Conservation (phyloP, 441 rosid genomes). For the Viola pubescens region DNA sequence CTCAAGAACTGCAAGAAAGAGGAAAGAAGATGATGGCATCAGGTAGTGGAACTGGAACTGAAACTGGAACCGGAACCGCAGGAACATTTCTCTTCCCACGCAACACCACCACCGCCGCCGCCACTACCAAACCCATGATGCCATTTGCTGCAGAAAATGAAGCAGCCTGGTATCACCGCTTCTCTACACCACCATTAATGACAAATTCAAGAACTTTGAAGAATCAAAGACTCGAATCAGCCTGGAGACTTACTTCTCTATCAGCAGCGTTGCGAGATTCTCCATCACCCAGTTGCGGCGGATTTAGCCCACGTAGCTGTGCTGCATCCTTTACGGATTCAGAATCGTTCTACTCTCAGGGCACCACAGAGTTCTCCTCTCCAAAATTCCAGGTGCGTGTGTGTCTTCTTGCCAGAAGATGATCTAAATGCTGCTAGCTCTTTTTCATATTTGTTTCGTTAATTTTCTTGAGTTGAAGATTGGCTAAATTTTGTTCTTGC, state of each 20-base stretch:
- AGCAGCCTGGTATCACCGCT: background rate
- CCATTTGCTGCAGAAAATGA: background rate
- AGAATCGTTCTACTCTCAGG: background rate
- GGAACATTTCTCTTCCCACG: background rate
- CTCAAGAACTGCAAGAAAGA: background rate
- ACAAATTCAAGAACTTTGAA: no score
- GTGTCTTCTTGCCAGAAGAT: background rate
- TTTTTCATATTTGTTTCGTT: background rate
- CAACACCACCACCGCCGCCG: background rate
- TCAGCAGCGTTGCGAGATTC: conserved; percentile 3
- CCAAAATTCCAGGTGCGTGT: background rate
- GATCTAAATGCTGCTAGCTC: background rate
- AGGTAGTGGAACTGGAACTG: background rate
- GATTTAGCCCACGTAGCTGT: background rate
- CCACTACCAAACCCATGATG: background rate
- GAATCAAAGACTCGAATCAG: no score
- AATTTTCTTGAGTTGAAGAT: background rate
- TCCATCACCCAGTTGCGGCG: background rate
- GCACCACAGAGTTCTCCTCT: background rate
- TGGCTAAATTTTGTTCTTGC: no score
- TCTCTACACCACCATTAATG: background rate
- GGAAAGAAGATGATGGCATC: background rate
- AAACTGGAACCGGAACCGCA: background rate
- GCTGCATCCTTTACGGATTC: background rate
- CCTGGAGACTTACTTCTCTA: background rate